phyloP scores from a whole-genome alignment of 2,329 filamentous ascomycete species.

The Colletotrichum camelliae region DNA sequence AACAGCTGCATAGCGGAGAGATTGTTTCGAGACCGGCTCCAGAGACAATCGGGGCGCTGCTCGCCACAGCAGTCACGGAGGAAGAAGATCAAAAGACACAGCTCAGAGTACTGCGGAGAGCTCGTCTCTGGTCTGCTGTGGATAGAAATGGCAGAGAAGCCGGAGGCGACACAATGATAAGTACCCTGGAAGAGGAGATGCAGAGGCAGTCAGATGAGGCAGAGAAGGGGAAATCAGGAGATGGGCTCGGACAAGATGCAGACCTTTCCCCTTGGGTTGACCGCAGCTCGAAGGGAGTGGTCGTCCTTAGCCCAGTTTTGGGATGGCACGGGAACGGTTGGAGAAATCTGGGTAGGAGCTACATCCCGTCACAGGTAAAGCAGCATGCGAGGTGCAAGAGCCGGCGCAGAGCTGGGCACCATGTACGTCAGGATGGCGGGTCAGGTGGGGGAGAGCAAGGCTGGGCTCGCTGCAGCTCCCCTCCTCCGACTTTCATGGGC shows the following conservation, averaged over 20 bases:
- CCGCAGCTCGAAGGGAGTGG: not conserved
- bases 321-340: constrained; percentile 3
- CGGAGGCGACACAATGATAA: not conserved
- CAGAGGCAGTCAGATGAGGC: not conserved
- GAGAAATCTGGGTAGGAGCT: constrained; percentile 17
- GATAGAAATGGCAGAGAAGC: not conserved
- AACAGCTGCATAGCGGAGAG: constrained; percentile 30
- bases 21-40: not conserved
- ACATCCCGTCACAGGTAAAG: constrained; percentile 2
- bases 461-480: not conserved
- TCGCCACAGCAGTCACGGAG: not conserved
- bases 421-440: constrained; percentile 11
- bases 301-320: not conserved
- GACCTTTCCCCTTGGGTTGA: not conserved
- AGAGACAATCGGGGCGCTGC: not conserved
- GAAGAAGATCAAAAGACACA: not conserved
- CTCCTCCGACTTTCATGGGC: not conserved
- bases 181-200: not conserved
- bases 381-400: not conserved
- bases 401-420: not conserved
- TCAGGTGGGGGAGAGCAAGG: constrained; percentile 7
- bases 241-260: not conserved
- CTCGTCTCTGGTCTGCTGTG: not conserved
- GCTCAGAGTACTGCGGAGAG: not conserved
- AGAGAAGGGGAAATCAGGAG: not conserved